Conservation (phyloP, 176 grass and related monocot genomes). For the Puya raimondii region DNA sequence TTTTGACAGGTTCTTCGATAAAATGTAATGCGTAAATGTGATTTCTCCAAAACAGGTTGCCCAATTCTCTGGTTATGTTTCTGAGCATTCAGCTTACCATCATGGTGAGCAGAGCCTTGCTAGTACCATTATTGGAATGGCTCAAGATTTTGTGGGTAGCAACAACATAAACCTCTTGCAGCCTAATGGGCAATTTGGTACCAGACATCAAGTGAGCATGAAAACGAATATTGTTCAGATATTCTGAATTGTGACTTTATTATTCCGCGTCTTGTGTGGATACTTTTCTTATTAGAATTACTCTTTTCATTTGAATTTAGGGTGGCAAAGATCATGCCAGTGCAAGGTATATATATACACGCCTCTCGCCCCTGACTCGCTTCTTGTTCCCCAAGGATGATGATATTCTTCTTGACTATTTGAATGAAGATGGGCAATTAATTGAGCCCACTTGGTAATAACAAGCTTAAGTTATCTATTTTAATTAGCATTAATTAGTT, state of each 20-base stretch:
- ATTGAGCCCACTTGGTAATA: conserved; percentile 87
- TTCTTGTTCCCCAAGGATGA: conserved; percentile 79
- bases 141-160: conserved; percentile 87
- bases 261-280: not conserved
- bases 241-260: too few species aligned
- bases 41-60: conserved; percentile 43
- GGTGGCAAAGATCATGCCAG: conserved; percentile 91
- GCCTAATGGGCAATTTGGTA: conserved; percentile 77
- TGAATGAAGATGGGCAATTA: conserved; percentile 71
- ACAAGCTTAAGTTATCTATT: not conserved
- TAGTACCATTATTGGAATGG: conserved; percentile 87
- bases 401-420: conserved; percentile 68
- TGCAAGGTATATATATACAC: conserved; percentile 66
- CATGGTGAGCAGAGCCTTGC: conserved; percentile 74
- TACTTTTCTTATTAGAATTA: not conserved
- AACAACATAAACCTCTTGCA: conserved; percentile 77
- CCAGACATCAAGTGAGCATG: conserved; percentile 41
- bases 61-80: conserved; percentile 88
- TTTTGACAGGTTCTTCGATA: too few species aligned
- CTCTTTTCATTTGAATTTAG: conserved; percentile 26
- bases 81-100: conserved; percentile 91
- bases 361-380: conserved; percentile 38
- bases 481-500: not conserved
- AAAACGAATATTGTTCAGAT: too few species aligned
- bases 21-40: not conserved